These are phyloP conservation scores for Carex cristatella DNA, from an alignment of 176 grass and related monocot genomes.

Conservation along the genomic window DNA sequence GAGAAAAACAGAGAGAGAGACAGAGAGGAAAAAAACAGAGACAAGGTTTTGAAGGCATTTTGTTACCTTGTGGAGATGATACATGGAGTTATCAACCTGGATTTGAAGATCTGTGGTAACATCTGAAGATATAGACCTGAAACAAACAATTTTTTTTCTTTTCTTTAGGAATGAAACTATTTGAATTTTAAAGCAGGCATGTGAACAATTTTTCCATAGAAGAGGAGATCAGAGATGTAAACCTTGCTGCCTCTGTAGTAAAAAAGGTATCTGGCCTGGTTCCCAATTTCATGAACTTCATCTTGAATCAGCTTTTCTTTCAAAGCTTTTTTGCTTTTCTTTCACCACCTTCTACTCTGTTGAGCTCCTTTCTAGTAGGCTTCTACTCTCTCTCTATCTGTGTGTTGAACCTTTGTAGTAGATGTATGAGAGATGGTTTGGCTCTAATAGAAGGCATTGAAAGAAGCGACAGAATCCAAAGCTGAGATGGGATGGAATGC, in stretches of 20 bases:
- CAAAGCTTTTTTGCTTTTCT: slow-evolving; percentile 17
- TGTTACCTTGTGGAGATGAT: slow-evolving; percentile 84
- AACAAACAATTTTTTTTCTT: not conserved
- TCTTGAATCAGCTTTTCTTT: slow-evolving; percentile 49
- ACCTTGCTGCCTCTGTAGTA: slow-evolving; percentile 65
- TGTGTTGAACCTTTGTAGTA: not conserved
- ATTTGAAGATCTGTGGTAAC: slow-evolving; percentile 85
- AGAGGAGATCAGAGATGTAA: not conserved
- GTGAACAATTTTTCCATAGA: slow-evolving; percentile 13
- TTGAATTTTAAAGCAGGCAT: not conserved
- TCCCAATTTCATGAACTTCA: slow-evolving; percentile 99
- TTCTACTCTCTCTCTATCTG: not conserved
- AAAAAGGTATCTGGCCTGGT: slow-evolving; percentile 73
- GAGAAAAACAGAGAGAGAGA: not conserved
- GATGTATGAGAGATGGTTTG: slow-evolving; percentile 40
- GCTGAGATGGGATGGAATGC: slow-evolving; percentile 27
- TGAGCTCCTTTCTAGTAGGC: not conserved
- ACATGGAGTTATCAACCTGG: slow-evolving; percentile 52
- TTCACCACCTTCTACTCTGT: not conserved
- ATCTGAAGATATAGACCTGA: slow-evolving; percentile 82
- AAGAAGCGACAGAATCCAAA: slow-evolving; percentile 8
- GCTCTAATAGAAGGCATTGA: not conserved
- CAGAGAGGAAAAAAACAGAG: not conserved
- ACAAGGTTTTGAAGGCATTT: not conserved
- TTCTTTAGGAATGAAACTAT: not conserved